Base-by-base conservation (phyloP, 164 flowering plant species). In the Paratinospora sagittata region DNA sequence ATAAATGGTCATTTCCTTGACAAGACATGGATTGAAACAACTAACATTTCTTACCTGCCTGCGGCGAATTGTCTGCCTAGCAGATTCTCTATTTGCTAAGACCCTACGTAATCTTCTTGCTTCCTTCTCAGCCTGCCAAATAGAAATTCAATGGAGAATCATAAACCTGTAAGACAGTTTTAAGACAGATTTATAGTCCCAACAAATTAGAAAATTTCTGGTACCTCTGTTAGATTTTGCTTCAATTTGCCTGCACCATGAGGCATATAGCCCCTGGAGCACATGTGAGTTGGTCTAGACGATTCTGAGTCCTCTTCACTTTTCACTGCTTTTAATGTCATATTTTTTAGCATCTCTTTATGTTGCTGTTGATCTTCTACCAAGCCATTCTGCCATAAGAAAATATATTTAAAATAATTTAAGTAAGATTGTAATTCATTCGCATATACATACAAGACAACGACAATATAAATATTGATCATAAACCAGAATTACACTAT, bases 21-120 rank as follows among this genome's bases (percentile, higher is more conserved):
- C n/a, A 5, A 52, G 58, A 52, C 58, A n/a, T n/a, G n/a, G n/a
- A n/a, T n/a, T n/a, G n/a, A 52, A 17, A n/a, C 58, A 33, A 60
- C 10, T 5, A 65, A 24, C 27, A 39, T 27, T 70, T 3, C 72
- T 79, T 77, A 91, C 98, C 96, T 89, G 98, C 72, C 98, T 85
- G 47, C 97, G 86, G 19, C 95, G 93, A 77, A 94, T 94, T 24
- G 98, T 94, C 77, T 90, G 96, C 81, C 98, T 85, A 24, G 98
- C 98, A 9, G 98, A 94, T 78, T 92, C 97, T 76, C 98, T 82
- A 74, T 92, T 94, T 41, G 98, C 98, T 67, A 91, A 80, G 43
- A 94, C 77, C 80, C 97, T 85, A 12, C 89, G 92, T 27, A 89
- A 36, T 78, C 85, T 86, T 39, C 85, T 84, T 62, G 78, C 92